Conservation (phyloP, 2,329 filamentous ascomycete species). For the Phaeosphaeria sp. region DNA sequence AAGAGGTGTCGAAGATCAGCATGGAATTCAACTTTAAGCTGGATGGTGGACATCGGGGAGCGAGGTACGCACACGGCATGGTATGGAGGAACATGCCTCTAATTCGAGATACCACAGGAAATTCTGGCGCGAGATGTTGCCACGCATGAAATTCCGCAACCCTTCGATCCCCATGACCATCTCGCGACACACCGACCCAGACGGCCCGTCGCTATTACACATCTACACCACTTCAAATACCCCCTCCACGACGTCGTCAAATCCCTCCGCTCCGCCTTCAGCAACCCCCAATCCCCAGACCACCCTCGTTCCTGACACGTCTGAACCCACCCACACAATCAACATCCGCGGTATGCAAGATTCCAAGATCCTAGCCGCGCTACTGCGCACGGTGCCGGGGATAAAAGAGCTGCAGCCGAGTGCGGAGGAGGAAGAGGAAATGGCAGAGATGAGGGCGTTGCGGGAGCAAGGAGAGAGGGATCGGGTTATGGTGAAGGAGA, state of each 20-base stretch:
- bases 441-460: conserved; percentile 64
- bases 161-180: conserved; percentile 83
- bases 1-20: conserved; percentile 76
- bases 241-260: conserved; percentile 6
- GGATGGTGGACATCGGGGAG: conserved; percentile 73
- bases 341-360: conserved; percentile 68
- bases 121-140: conserved; percentile 86
- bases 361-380: conserved; percentile 66
- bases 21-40: conserved; percentile 71
- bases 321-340: conserved; percentile 52
- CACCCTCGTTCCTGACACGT: conserved; percentile 35
- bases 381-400: conserved; percentile 69
- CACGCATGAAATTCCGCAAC: conserved; percentile 93
- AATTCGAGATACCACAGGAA: conserved; percentile 61
- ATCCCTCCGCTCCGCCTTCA: conserved; percentile 22
- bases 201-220: conserved; percentile 47
- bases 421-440: conserved; percentile 64
- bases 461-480: conserved; percentile 61
- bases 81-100: neutral
- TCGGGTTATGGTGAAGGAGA: conserved; percentile 59
- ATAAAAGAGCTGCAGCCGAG: conserved; percentile 59
- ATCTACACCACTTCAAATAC: conserved; percentile 29
- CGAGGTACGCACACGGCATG: conserved; percentile 61
- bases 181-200: conserved; percentile 63
- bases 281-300: conserved; percentile 29